Evolutionary conservation across 768 basidiomycete species (phyloP).

Genomic region (Solioccasus polychromus): DNA sequence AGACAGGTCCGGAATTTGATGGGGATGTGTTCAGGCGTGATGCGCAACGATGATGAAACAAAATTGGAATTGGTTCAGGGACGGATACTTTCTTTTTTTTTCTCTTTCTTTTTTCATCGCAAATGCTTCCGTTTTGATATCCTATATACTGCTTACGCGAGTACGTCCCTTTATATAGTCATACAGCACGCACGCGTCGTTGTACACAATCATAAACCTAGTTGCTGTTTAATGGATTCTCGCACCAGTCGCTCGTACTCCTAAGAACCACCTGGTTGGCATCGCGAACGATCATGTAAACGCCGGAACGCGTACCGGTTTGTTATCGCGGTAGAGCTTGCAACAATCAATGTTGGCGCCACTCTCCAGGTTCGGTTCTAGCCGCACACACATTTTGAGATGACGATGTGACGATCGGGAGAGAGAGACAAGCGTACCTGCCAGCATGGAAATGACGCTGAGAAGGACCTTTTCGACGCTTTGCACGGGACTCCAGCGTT

Average conservation of each 20-base stretch:
- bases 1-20: slow-evolving; percentile 37
- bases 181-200: slow-evolving; percentile 8
- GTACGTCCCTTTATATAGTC: too few relatives aligned
- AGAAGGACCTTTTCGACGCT: slow-evolving; percentile 96
- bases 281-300: slow-evolving; percentile 3
- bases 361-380: slow-evolving; percentile 97
- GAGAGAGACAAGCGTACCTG: slow-evolving; percentile 54
- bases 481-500: slow-evolving; percentile 99
- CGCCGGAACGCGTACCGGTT: slow-evolving; percentile 37
- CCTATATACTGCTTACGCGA: background rate
- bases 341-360: slow-evolving; percentile 97
- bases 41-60: slow-evolving; percentile 13
- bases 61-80: too few relatives aligned
- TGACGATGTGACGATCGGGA: background rate
- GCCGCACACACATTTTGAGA: background rate
- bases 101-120: slow-evolving; percentile 5
- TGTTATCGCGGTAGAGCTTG: slow-evolving; percentile 92
- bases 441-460: slow-evolving; percentile 96
- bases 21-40: slow-evolving; percentile 46
- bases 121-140: slow-evolving; percentile 10
- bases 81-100: too few relatives aligned
- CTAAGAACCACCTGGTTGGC: slow-evolving; percentile 26
- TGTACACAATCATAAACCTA: slow-evolving; percentile 61
- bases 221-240: slow-evolving; percentile 78
- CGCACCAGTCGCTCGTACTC: slow-evolving; percentile 90